Conservation (phyloP, 345 rosid genomes). For the Ricinus communis region DNA sequence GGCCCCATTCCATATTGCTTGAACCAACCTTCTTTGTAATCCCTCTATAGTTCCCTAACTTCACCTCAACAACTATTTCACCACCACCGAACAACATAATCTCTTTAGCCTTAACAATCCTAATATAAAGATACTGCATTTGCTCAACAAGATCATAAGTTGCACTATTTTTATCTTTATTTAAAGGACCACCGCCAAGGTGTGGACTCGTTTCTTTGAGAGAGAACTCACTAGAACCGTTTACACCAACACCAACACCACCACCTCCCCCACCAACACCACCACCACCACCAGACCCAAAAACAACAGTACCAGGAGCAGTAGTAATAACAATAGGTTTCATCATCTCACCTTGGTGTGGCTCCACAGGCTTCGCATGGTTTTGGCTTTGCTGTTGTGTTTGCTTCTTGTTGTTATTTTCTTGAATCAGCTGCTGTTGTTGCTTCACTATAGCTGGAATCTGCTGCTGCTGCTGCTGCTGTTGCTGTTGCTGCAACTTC, state of each 20-base stretch:
- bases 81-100: conserved; percentile 39
- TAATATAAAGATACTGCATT: conserved; percentile 74
- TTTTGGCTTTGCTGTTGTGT: conserved; percentile 35
- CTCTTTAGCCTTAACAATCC: conserved; percentile 55
- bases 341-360: conserved; percentile 48
- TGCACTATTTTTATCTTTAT: conserved; percentile 62
- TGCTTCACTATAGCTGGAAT: conserved; percentile 38
- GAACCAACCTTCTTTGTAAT: conserved; percentile 50
- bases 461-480: conserved; percentile 33
- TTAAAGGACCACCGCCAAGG: conserved; percentile 57
- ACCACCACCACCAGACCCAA: conserved; percentile 18
- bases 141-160: conserved; percentile 81
- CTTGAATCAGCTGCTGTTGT: conserved; percentile 34
- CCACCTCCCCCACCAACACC: conserved; percentile 21
- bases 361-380: conserved; percentile 43
- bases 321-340: conserved; percentile 54
- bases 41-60: conserved; percentile 66
- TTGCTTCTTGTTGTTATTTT: conserved; percentile 28
- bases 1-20: conserved; percentile 53
- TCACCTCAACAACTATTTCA: conserved; percentile 61
- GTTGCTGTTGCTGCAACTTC: conserved; percentile 39
- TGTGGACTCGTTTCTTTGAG: conserved; percentile 70
- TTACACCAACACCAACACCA: conserved; percentile 27
- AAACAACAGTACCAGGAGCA: conserved; percentile 34
- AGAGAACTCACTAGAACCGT: conserved; percentile 49